Base-by-base conservation (phyloP, 139 green algal genomes). In the Chloropicon primus region DNA sequence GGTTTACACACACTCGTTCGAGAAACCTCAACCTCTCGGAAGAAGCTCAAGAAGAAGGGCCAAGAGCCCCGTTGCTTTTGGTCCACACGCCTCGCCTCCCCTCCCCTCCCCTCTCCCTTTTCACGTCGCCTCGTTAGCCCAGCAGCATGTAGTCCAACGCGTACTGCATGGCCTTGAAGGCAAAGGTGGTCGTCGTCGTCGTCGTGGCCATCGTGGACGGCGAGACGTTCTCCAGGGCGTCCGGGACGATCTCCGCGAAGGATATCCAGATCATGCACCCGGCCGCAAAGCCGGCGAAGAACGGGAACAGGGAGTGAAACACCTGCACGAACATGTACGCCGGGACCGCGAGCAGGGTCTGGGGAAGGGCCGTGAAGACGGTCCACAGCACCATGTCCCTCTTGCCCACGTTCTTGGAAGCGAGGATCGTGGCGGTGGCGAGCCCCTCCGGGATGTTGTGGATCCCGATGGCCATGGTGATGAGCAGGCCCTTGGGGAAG, bases 241-340 rank as follows among this genome's bases (percentile, higher is more conserved):
- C 94, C 0, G 95, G 95, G 41, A 98, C 85, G 26, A 99, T 85
- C 87, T 98, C 95, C 0, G 92, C 94, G 77, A 97, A 94, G 53
- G 97, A 93, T 28, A 99, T 96, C 93, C 93, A 99, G 10, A 97
- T 85, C 95, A 99, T 99, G 90, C 95, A 98, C 25, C 95, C 95
- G 1, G 94, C 95, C 0, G 95, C 94, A 86, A 99, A 98, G 71
- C 95, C 95, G 74, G 98, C 80, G 2, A 89, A 93, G 23, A 97
- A 54, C 0, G 95, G 95, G 76, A 99, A 88, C 76, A 97, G 80
- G 1, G 76, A 74, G 73, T 78, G 25, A 81, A 99, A 98, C 1
- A 89, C 89, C 72, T 97, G 87, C 72, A 98, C 95, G 84, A 98
- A 98, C 53, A 97, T 28, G 81, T 91, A 99, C 17, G 91, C 87